Evolutionary conservation across 1,284 basidiomycete species (phyloP), one percentile per base, ranked within the genome.

Genomic region (Stygiomarasmius scandens): DNA sequence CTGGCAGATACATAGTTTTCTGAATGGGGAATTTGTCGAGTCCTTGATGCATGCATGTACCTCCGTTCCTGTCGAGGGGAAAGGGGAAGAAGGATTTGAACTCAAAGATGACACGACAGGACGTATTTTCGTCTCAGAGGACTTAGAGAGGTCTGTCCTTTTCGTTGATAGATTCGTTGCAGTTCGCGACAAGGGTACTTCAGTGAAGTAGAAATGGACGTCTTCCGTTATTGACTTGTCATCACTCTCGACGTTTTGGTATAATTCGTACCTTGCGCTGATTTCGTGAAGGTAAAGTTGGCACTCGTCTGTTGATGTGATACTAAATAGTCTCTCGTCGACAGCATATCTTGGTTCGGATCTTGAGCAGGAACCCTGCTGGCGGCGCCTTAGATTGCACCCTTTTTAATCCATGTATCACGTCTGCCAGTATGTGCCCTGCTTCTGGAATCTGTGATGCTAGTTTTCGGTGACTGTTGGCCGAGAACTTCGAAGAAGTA

Each of bases 1-100:
- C 19, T 71, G 68, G 65, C 60, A 49, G 38, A 41, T 19, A 16
- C 38, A 41, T 41, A 19, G 8, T 12, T 41, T 16, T 12, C n/a
- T 41, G 8, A 41, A 19, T 41, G 38, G 16, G 38, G 38, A 41
- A 41, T 19, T 16, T 8, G 4, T 41, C 5, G 14, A 19, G 16
- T 9, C 8, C n/a, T 41, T 41, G 11, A 4, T 19, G n/a, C 8
- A n/a, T 12, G 38, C n/a, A 16, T 41, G 6, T 41, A 41, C 29
- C 12, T 12, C 29, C 12, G 29, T 12, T 32, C 12, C 29, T 12
- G 29, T 12, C 29, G 12, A 16, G 11, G 8, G 38, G 14, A 9
- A 6, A 16, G 38, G 38, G 16, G 38, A 5, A 12, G 38, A 8
- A 41, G 38, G 38, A 32, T 12, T 32, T 32, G 6, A 32, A 41